Conservation (phyloP, 345 rosid species). For the Eucalyptus sp. region DNA sequence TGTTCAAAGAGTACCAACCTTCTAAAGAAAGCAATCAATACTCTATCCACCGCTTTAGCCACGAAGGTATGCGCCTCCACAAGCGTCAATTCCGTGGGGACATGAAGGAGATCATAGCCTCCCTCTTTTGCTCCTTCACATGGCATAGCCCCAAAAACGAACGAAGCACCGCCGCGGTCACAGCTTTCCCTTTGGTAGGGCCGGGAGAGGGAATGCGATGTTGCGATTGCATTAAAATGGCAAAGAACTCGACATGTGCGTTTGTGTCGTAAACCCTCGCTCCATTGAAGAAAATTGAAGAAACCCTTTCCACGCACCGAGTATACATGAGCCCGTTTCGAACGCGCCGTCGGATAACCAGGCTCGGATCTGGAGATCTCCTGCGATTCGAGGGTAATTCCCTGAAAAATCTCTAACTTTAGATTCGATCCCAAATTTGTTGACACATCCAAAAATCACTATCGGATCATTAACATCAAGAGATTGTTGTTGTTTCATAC, state of each 20-base stretch:
- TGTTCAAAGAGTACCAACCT: background rate
- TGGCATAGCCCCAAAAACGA: background rate
- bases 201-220: background rate
- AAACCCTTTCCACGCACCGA: background rate
- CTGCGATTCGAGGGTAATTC: rapidly evolving
- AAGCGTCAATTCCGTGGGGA: background rate
- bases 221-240: background rate
- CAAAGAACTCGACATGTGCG: background rate
- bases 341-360: rapidly evolving
- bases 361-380: background rate
- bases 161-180: background rate
- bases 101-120: background rate
- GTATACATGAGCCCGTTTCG: background rate
- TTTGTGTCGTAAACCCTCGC: background rate
- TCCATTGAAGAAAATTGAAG: background rate
- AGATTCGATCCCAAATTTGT: rapidly evolving
- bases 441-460: rapidly evolving
- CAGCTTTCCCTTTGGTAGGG: background rate
- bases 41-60: background rate
- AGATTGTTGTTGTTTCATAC: background rate
- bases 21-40: background rate
- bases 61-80: background rate
- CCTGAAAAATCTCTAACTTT: background rate
- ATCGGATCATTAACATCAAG: background rate
- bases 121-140: background rate